Conservation (phyloP, 2,329 filamentous ascomycete species). For the Penicillium sp. region DNA sequence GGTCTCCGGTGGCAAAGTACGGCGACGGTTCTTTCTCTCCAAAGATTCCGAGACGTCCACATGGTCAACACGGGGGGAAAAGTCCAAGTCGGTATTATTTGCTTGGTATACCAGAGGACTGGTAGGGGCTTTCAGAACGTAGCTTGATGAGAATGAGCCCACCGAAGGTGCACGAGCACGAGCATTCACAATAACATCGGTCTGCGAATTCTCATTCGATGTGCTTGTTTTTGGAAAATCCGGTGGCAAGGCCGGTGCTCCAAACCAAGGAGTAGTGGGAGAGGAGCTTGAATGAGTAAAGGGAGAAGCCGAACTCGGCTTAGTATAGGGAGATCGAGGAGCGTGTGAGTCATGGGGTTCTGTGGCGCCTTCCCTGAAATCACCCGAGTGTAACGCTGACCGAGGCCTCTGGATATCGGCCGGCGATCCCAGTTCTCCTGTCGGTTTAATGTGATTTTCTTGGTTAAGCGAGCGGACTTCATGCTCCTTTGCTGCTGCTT, state of each 20-base stretch:
- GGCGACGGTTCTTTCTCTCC: slow-evolving; percentile 58
- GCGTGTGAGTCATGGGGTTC: slow-evolving; percentile 21
- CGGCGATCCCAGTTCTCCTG: slow-evolving; percentile 52
- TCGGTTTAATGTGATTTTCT: slow-evolving; percentile 34
- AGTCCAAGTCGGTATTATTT: slow-evolving; percentile 74
- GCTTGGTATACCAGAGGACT: slow-evolving; percentile 88
- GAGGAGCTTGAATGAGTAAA: slow-evolving; percentile 44
- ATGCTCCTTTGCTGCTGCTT: slow-evolving; percentile 7
- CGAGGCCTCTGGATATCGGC: slow-evolving; percentile 74
- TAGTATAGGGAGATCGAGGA: slow-evolving; percentile 21
- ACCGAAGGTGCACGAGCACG: slow-evolving; percentile 57
- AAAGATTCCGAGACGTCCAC: slow-evolving; percentile 50
- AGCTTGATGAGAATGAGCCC: slow-evolving; percentile 72
- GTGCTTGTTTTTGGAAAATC: neutral
- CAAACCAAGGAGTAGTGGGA: slow-evolving; percentile 58
- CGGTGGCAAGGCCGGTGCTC: slow-evolving; percentile 26
- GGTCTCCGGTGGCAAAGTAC: slow-evolving; percentile 66
- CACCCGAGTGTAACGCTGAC: slow-evolving; percentile 65
- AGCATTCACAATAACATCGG: slow-evolving; percentile 19
- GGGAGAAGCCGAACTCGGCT: slow-evolving; percentile 9
- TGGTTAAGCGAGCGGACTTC: slow-evolving; percentile 16
- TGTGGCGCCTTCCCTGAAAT: slow-evolving; percentile 53
- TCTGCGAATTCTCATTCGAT: slow-evolving; percentile 4
- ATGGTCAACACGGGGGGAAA: slow-evolving; percentile 54
- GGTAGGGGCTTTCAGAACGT: slow-evolving; percentile 82